Evolutionary conservation across 306 rosid species (phyloP).

Genomic region (Sechiopsis laciniata): DNA sequence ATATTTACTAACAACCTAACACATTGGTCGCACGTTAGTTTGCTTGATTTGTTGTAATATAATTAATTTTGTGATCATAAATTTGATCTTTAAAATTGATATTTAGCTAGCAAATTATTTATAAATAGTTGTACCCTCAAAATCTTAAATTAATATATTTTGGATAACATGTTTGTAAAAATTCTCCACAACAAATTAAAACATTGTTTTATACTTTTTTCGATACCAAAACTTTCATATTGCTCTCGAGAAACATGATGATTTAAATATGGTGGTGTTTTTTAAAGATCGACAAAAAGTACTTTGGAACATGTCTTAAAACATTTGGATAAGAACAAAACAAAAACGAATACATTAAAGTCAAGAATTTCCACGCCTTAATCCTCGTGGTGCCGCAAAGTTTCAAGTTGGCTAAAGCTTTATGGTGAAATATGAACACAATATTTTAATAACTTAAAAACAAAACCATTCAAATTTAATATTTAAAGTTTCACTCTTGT

Average conservation of each 20-base stretch:
- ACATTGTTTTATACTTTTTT: too few relatives aligned
- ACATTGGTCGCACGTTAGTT: too few relatives aligned
- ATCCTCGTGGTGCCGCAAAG: conserved; percentile 17
- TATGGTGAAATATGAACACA: not conserved
- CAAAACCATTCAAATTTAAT: not conserved
- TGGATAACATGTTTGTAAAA: too few relatives aligned
- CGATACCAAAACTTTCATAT: not conserved
- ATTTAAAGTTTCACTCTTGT: not conserved
- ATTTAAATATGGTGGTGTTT: not conserved
- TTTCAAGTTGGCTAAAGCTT: not conserved
- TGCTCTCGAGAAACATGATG: not conserved
- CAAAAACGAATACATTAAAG: not conserved
- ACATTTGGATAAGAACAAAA: conserved; percentile 4
- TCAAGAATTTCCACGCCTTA: not conserved
- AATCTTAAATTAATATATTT: too few relatives aligned
- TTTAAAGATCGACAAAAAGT: not conserved
- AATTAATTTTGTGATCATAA: too few relatives aligned
- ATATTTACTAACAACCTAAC: too few relatives aligned
- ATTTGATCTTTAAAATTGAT: too few relatives aligned
- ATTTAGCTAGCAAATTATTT: too few relatives aligned
- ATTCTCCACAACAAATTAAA: too few relatives aligned
- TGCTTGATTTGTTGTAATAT: too few relatives aligned
- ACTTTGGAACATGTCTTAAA: not conserved
- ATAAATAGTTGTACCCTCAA: too few relatives aligned
- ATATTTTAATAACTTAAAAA: not conserved